Base-by-base conservation (phyloP, 2,329 filamentous ascomycete genomes). In the Amphichorda felina region DNA sequence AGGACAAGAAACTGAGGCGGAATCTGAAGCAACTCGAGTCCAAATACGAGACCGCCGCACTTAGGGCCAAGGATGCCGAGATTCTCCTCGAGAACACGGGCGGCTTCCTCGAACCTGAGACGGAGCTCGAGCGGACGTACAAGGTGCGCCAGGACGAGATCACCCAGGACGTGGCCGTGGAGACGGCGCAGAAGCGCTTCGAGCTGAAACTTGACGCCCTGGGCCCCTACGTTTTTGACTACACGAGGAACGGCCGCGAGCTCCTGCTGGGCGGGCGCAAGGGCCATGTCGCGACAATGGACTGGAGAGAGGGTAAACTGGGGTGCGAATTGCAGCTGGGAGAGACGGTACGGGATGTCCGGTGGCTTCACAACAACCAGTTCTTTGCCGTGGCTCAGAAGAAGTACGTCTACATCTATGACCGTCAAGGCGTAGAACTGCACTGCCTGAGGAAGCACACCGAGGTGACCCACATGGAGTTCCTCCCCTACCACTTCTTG, bases 341-440 rank as follows among this genome's bases (percentile, higher is more conserved):
- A 34, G 91, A 98, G 65, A 96, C 87, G 1, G 72, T 96, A 10
- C 71, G 89, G 35, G 89, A 95, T 59, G 81, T 82, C 18, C 81
- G 79, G 52, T 98, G 87, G 83, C 68, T 96, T 48, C 87, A 95
- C 61, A 94, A 94, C 55, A 88, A 91, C 56, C 86, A 94, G 47
- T 82, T 77, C 60, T 95, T 96, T 60, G 89, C 89, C 1, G 86
- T 94, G 10, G 87, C 91, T 30, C 89, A 98, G 61, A 95, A 94
- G 68, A 91, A 89, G 60, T 82, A 91, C 47, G 84, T 91, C 43
- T 98, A 94, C 63, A 95, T 98, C 44, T 98, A 98, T 64, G 91
- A 95, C 50, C 70, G 77, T 38, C 75, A 84, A 38, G 91, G 91
- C 35, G 83, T 95, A 15, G 91, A 98, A 61, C 63, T 98, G 37